Conservation (phyloP, 2,329 filamentous ascomycete species). For the Blastomyces gilchristii region DNA sequence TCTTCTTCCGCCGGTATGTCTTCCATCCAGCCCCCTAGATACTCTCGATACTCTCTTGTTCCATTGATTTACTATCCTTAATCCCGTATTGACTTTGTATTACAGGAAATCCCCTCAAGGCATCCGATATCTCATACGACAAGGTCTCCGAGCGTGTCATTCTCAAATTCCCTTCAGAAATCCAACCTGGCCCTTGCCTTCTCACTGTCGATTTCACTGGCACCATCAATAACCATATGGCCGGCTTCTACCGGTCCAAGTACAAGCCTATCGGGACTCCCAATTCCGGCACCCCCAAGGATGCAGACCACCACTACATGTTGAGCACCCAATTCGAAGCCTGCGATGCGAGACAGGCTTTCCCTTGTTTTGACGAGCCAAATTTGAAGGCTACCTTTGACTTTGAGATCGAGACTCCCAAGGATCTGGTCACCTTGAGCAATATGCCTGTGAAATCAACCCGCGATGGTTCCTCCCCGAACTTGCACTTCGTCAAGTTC, state of each 20-base stretch:
- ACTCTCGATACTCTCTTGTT: no score
- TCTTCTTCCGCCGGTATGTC: slow-evolving; percentile 26
- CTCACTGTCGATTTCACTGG: slow-evolving; percentile 67
- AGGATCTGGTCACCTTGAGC: slow-evolving; percentile 77
- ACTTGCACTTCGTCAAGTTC: slow-evolving; percentile 60
- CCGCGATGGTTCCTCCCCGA: slow-evolving; percentile 56
- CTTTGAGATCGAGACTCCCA: slow-evolving; percentile 81
- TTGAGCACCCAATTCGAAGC: slow-evolving; percentile 96
- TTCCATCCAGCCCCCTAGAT: not conserved
- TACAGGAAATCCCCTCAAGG: slow-evolving; percentile 28
- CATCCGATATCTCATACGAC: slow-evolving; percentile 66
- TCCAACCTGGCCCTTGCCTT: slow-evolving; percentile 58
- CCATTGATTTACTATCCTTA: not conserved
- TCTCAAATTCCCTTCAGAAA: slow-evolving; percentile 62
- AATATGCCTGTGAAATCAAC: slow-evolving; percentile 86
- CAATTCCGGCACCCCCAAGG: slow-evolving; percentile 66
- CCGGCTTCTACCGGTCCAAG: slow-evolving; percentile 85
- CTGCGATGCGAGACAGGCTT: slow-evolving; percentile 85
- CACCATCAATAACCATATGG: slow-evolving; percentile 80
- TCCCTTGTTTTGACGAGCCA: slow-evolving; percentile 97
- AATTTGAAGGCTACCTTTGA: slow-evolving; percentile 95
- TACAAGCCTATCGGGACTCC: slow-evolving; percentile 73
- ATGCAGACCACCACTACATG: slow-evolving; percentile 57
- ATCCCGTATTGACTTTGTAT: not conserved
- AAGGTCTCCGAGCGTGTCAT: slow-evolving; percentile 73